These are phyloP conservation scores for Eragrostis curvula DNA, from an alignment of 176 grass and related monocot genomes.

Conservation along the genomic window DNA sequence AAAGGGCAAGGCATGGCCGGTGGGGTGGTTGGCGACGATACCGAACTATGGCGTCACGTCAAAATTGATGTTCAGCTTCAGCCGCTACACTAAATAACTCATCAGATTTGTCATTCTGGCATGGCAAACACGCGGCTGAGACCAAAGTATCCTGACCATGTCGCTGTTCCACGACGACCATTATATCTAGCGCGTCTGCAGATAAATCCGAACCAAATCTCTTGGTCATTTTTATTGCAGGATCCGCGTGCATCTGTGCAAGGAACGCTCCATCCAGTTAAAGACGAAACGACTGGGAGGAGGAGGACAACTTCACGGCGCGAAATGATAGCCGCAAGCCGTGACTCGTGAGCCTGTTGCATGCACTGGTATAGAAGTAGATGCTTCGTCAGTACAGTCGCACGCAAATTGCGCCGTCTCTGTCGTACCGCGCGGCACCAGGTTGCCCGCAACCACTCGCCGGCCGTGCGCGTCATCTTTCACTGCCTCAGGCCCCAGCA, in stretches of 20 bases:
- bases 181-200: neutral
- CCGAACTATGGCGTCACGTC: slow-evolving; percentile 9
- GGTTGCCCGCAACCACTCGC: too few species aligned
- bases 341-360: slow-evolving; percentile 13
- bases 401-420: slow-evolving; percentile 8
- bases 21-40: slow-evolving; percentile 1
- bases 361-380: neutral
- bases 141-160: neutral
- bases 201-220: neutral
- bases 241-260: neutral
- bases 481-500: too few species aligned
- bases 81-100: neutral
- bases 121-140: neutral
- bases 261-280: neutral
- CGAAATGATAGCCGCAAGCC: neutral
- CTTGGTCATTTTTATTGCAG: neutral
- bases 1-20: neutral
- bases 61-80: neutral
- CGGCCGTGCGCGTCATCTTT: neutral
- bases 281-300: neutral
- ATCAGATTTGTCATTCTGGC: neutral
- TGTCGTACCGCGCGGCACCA: neutral
- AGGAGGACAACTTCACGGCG: neutral
- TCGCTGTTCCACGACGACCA: neutral
- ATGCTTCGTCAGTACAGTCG: too few species aligned